phyloP scores from a whole-genome alignment of 1,139 yeast species.

The Candida sanyaensis region DNA sequence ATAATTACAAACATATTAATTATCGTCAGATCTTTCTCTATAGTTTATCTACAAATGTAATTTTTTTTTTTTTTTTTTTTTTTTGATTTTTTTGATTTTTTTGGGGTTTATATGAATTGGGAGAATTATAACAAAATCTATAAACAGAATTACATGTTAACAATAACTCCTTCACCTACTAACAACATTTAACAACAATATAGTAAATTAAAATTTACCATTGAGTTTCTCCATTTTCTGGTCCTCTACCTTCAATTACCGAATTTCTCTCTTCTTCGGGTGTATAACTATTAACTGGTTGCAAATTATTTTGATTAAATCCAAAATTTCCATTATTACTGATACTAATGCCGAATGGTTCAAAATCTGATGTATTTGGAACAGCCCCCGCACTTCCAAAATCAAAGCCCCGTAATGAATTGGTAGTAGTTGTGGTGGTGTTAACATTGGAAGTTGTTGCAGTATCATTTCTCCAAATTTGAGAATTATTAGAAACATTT shows the following conservation, averaged over 20 bases:
- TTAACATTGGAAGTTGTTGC: slow-evolving; percentile 2
- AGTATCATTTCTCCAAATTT: slow-evolving; percentile 33
- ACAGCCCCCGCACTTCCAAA: slow-evolving; percentile 11
- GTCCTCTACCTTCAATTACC: not conserved
- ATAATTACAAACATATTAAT: too few species aligned
- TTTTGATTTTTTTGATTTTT: too few species aligned
- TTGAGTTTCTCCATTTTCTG: not conserved
- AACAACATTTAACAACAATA: too few species aligned
- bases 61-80: too few species aligned
- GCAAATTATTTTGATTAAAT: not conserved
- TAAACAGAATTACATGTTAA: too few species aligned
- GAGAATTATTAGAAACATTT: slow-evolving; percentile 26
- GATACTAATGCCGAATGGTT: slow-evolving; percentile 17
- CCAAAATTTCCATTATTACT: slow-evolving; percentile 1
- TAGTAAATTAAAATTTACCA: not conserved
- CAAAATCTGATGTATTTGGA: slow-evolving; percentile 13
- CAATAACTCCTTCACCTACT: too few species aligned
- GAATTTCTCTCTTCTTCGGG: slow-evolving; percentile 3
- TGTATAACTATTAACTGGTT: not conserved
- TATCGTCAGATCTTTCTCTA: too few species aligned
- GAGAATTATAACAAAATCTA: too few species aligned
- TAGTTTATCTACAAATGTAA: too few species aligned
- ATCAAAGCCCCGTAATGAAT: slow-evolving; percentile 18
- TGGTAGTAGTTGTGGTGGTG: slow-evolving; percentile 5
- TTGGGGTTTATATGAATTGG: too few species aligned